Percentiles rank a stretch among this genome's conserved stretches.
phyloP scores from a whole-genome alignment of 2,329 filamentous ascomycete species.

The Alternaria angustiovoidea region DNA sequence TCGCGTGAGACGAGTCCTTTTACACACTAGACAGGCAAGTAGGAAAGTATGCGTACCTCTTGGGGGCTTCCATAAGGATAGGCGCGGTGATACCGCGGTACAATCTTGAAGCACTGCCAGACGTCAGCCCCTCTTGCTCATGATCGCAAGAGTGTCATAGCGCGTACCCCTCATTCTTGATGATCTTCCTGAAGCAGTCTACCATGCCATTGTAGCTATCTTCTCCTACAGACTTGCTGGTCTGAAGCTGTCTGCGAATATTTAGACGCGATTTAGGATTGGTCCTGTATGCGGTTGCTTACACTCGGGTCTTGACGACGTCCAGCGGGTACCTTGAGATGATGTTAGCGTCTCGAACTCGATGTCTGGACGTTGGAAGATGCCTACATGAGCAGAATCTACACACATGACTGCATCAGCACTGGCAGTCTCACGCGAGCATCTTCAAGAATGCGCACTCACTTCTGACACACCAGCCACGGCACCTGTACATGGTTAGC shows the following conservation, averaged over 20 bases:
- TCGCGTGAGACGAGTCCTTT: constrained; percentile 10
- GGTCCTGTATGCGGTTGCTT: constrained; percentile 52
- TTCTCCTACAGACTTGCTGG: constrained; percentile 73
- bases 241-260: constrained; percentile 79
- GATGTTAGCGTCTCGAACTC: constrained; percentile 2
- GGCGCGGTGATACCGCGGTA: constrained; percentile 96
- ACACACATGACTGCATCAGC: constrained; percentile 43
- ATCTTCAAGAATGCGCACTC: constrained; percentile 52
- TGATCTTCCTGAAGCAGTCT: constrained; percentile 97
- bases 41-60: constrained; percentile 60
- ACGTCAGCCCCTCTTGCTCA: constrained; percentile 21
- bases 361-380: neutral
- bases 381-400: constrained; percentile 86
- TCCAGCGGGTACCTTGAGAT: constrained; percentile 92
- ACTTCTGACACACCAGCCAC: constrained; percentile 98
- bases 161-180: constrained; percentile 89
- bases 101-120: constrained; percentile 77
- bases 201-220: constrained; percentile 97
- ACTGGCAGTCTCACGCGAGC: constrained; percentile 18
- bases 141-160: constrained; percentile 1
- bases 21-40: neutral
- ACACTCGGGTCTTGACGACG: constrained; percentile 98
- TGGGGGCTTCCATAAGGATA: constrained; percentile 97
- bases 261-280: constrained; percentile 29
- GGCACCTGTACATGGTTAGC: constrained; percentile 67